phyloP scores from a whole-genome alignment of 1,284 basidiomycete species.

The Ganoderma leucocontextum region DNA sequence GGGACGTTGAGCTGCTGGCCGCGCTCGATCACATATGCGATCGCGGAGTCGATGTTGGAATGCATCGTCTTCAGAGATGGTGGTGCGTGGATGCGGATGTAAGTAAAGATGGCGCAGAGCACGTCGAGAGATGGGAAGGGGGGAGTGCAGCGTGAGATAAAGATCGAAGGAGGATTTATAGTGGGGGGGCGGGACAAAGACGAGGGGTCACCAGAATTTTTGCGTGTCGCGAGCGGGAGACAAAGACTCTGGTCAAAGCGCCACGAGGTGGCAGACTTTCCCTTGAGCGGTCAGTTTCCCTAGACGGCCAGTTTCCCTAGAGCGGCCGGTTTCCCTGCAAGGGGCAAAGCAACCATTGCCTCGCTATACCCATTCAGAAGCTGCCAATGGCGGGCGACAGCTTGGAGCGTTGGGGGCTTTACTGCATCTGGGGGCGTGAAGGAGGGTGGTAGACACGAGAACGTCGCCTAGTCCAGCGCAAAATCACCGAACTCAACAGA shows the following conservation, averaged over 20 bases:
- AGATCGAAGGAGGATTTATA: slow-evolving; percentile 19
- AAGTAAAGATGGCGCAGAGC: not conserved
- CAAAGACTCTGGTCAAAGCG: slow-evolving; percentile 15
- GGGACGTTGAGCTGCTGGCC: slow-evolving; percentile 28
- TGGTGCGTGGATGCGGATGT: not conserved
- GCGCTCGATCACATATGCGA: slow-evolving; percentile 28
- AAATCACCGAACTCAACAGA: not conserved
- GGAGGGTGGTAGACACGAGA: not conserved
- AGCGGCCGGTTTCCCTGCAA: slow-evolving; percentile 1
- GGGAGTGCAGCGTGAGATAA: not conserved
- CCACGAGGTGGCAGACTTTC: slow-evolving; percentile 19
- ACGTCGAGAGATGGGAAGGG: not conserved
- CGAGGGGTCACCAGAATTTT: slow-evolving; percentile 16
- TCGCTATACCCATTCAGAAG: not conserved
- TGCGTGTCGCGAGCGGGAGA: slow-evolving; percentile 8
- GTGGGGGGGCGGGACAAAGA: slow-evolving; percentile 24
- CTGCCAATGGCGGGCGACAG: not conserved
- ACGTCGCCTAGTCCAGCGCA: not conserved
- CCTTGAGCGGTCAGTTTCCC: not conserved
- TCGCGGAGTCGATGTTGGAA: slow-evolving; percentile 31
- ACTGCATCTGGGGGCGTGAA: not conserved
- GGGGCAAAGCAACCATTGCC: not conserved
- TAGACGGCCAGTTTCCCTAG: not conserved
- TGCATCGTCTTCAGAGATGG: slow-evolving; percentile 11
- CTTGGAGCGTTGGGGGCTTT: not conserved